phyloP scores from a whole-genome alignment of 495 filamentous ascomycete genomes.

The Aspergillus olivimuriae region DNA sequence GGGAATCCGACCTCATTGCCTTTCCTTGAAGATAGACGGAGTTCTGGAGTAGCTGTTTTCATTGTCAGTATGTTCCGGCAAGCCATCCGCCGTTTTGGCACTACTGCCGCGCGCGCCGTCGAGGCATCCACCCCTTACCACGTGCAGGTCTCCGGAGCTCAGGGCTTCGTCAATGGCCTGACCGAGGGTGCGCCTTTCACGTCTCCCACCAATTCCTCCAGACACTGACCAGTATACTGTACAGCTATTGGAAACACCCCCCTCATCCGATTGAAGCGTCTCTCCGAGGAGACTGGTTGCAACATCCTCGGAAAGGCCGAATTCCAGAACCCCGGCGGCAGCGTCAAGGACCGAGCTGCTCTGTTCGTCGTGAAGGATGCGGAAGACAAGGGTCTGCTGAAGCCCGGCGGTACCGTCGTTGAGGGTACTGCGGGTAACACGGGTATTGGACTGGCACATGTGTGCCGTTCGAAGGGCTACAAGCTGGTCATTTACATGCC shows the following conservation, averaged over 20 bases:
- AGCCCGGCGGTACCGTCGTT: constrained; percentile 85
- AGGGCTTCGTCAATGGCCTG: constrained; percentile 76
- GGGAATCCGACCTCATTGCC: constrained; percentile 5
- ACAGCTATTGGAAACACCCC: constrained; percentile 96
- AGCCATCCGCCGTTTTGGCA: constrained; percentile 49
- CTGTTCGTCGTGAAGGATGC: constrained; percentile 92
- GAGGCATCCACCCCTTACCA: constrained; percentile 54
- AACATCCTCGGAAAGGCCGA: constrained; percentile 94
- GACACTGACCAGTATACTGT: background rate
- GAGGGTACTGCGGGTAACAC: constrained; percentile 98
- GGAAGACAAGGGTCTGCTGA: constrained; percentile 76
- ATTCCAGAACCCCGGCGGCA: constrained; percentile 96
- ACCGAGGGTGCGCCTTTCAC: constrained; percentile 62
- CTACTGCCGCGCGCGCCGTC: constrained; percentile 46
- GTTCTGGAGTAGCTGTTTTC: constrained; percentile 6
- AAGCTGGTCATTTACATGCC: constrained; percentile 98
- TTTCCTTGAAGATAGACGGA: constrained; percentile 4
- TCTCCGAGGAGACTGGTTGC: constrained; percentile 91
- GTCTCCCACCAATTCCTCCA: constrained; percentile 3
- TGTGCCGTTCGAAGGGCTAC: constrained; percentile 91
- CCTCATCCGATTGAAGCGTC: constrained; percentile 77
- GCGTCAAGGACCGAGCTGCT: constrained; percentile 93
- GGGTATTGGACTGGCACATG: constrained; percentile 94
- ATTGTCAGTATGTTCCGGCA: constrained; percentile 48
- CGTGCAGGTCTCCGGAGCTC: constrained; percentile 68